Evolutionary conservation across 345 rosid species (phyloP).

Genomic region (Eucalyptus grandis): DNA sequence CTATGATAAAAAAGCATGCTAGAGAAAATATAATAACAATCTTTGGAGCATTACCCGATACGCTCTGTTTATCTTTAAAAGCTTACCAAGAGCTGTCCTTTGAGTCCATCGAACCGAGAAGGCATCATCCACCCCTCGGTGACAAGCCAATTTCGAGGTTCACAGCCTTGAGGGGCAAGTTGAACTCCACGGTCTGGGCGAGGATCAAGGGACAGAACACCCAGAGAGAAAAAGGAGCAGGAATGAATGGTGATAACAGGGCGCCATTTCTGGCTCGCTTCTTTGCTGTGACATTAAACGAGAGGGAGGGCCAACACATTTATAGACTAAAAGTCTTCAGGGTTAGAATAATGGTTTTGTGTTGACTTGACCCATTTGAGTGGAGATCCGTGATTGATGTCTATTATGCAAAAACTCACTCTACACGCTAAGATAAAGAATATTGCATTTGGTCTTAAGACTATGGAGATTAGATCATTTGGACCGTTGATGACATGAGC

Average conservation of each 20-base stretch:
- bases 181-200: background rate
- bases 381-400: background rate
- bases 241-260: background rate
- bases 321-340: background rate
- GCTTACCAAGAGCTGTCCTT: background rate
- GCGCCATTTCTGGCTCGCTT: background rate
- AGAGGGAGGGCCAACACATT: background rate
- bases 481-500: background rate
- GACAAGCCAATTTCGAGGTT: constrained; percentile 8
- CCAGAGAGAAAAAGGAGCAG: background rate
- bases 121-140: background rate
- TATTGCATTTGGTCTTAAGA: background rate
- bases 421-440: background rate
- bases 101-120: background rate
- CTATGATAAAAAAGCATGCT: background rate
- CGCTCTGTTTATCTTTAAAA: background rate
- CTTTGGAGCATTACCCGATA: background rate
- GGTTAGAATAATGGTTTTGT: background rate
- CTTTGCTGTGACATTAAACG: background rate
- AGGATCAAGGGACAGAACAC: background rate
- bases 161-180: constrained; percentile 2
- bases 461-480: background rate
- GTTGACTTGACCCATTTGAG: background rate
- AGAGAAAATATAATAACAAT: background rate
- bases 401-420: background rate